Conservation (phyloP, 306 rosid species). For the Sesbania bispinosa region DNA sequence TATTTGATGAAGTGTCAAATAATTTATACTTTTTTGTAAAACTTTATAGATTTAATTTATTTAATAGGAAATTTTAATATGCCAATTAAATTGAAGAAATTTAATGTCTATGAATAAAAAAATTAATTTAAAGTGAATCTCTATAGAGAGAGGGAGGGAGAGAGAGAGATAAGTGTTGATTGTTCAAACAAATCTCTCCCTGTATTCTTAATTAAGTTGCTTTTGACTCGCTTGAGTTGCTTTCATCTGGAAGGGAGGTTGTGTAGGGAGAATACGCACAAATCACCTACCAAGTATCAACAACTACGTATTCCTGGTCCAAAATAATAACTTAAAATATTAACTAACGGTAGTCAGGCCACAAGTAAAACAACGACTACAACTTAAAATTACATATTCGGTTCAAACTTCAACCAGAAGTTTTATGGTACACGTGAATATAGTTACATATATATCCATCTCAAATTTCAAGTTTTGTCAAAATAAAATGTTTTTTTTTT, state of each 20-base stretch:
- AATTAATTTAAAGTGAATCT: no score
- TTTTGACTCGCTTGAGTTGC: not conserved
- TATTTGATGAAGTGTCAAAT: no score
- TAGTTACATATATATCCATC: no score
- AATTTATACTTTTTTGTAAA: no score
- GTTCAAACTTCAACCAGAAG: not conserved
- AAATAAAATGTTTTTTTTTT: no score
- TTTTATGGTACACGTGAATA: no score
- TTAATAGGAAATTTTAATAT: no score
- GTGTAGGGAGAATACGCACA: not conserved
- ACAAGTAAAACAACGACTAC: not conserved
- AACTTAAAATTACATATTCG: not conserved
- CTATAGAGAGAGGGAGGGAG: no score
- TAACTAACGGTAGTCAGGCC: not conserved
- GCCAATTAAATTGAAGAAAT: no score
- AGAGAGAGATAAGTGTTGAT: not conserved
- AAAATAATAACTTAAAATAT: not conserved
- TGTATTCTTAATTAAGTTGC: not conserved
- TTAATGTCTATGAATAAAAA: no score
- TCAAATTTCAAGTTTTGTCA: no score
- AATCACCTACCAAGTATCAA: slow-evolving; percentile 16
- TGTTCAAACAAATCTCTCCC: not conserved
- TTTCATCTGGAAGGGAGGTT: not conserved
- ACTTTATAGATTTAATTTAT: no score
- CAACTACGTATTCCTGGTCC: not conserved